Base-by-base conservation (phyloP, 208 protist genomes). In the Leishmania aethiopica region DNA sequence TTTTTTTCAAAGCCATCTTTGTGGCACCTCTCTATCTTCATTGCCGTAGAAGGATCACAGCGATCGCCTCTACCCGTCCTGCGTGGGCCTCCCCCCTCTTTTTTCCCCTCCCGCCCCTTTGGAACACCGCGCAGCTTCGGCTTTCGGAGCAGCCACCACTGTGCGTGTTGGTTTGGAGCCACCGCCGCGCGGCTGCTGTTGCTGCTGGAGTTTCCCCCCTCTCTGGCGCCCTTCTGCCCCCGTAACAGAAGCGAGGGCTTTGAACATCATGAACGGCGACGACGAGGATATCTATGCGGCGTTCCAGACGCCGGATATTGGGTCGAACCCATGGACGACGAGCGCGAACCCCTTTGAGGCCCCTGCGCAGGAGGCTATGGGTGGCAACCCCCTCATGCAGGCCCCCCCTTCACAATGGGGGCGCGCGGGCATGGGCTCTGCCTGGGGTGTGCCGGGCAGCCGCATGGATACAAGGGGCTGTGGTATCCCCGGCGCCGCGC, bases 331-430 rank as follows among this genome's bases (percentile, higher is more conserved):
- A 35, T 91, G 89, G 87, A 82, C 82, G n/a, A 75, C 84, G 10
- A 74, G 59, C 62, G 74, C 84, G 7, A 91, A 92, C 75, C 80
- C 83, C 32, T 91, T 93, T 55, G 85, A 77, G 40, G 84, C 83
- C 4, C 83, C 89, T 19, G 25, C 82, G 8, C 77, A 80, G 10
- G 76, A 79, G 67, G 67, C 80, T 2, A 77, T 78, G 35, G 83
- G 86, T 45, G 90, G 84, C 70, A 97, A 97, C 77, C 92, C 94
- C 1, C 89, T 97, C 71, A 90, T 94, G 87, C 89, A 93, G 80
- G 88, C 90, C 5, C 94, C 94, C 37, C 92, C 91, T 22, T 97
- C 94, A 47, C 92, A 97, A 84, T 97, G 94, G 94, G 91, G 91
- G 5, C 71, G 77, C 13, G 88, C 84, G 1, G 92, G 87, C 47